Evolutionary conservation across 2,329 filamentous ascomycete species (phyloP).

Genomic region (Chrysoporthe austroafricana): DNA sequence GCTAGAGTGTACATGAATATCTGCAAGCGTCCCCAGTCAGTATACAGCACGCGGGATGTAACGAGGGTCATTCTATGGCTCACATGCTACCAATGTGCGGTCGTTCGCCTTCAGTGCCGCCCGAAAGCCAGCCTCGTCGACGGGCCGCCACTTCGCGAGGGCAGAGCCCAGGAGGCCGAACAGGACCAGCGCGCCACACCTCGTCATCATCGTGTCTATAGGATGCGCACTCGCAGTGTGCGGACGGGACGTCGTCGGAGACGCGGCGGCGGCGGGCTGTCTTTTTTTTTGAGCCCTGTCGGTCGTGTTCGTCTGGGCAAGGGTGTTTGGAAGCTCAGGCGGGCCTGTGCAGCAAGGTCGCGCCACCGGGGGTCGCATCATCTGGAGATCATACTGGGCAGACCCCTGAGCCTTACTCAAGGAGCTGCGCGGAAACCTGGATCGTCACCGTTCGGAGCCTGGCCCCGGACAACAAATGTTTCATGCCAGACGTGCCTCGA

Average conservation of each 20-base stretch:
- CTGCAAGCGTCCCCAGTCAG: constrained; percentile 1
- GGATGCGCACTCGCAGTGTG: background rate
- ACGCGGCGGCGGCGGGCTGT: background rate
- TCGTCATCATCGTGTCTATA: constrained; percentile 4
- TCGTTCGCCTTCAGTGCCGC: constrained; percentile 13
- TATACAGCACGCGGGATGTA: too few species aligned
- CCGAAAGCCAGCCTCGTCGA: constrained; percentile 15
- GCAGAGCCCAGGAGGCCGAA: constrained; percentile 3
- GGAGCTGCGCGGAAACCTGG: background rate
- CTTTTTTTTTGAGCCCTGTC: background rate
- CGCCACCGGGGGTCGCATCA: constrained; percentile 20
- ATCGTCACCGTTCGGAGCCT: background rate
- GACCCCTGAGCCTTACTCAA: constrained; percentile 15
- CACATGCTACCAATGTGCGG: constrained; percentile 23
- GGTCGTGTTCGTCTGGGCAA: background rate
- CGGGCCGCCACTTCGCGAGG: constrained; percentile 12
- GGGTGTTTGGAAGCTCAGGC: constrained; percentile 4
- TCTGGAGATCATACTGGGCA: constrained; percentile 23
- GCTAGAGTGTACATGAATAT: constrained; percentile 8
- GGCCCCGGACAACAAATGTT: background rate
- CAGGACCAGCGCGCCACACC: background rate
- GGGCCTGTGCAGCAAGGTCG: background rate
- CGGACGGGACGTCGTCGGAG: background rate
- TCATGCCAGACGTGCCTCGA: background rate
- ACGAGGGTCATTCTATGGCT: background rate